Evolutionary conservation across 805 yeast genomes (phyloP).

Genomic region (Lachancea fermentati): DNA sequence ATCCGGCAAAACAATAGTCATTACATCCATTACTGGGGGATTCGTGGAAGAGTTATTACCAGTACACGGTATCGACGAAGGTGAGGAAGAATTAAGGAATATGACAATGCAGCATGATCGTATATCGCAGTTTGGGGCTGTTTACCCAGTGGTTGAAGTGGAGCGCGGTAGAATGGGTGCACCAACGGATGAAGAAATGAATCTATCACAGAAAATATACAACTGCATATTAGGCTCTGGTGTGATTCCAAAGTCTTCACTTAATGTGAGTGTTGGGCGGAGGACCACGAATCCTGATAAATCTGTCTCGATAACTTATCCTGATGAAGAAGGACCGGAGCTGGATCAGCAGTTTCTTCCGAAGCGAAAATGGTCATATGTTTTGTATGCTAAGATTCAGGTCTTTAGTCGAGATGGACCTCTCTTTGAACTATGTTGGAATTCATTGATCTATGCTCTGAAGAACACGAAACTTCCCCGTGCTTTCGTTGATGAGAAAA

Average conservation of each 20-base stretch:
- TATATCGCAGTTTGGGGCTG: conserved; percentile 34
- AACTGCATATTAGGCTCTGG: conserved; percentile 56
- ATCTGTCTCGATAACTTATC: conserved; percentile 40
- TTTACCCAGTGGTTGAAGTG: conserved; percentile 73
- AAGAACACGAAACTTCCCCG: conserved; percentile 56
- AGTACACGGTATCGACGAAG: conserved; percentile 39
- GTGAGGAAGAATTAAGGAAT: conserved; percentile 28
- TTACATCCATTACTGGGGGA: conserved; percentile 67
- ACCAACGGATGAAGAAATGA: conserved; percentile 83
- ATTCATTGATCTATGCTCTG: conserved; percentile 59
- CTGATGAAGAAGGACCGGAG: conserved; percentile 36
- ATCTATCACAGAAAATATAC: conserved; percentile 56
- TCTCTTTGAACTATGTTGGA: conserved; percentile 69
- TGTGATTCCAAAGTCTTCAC: conserved; percentile 43
- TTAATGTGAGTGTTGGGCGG: conserved; percentile 40
- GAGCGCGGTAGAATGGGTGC: conserved; percentile 72
- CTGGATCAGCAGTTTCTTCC: conserved; percentile 29
- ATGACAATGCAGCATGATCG: conserved; percentile 22
- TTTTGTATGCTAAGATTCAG: conserved; percentile 65
- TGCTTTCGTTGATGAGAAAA: conserved; percentile 61
- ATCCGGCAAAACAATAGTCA: conserved; percentile 66
- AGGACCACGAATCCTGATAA: conserved; percentile 48
- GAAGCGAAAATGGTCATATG: conserved; percentile 47
- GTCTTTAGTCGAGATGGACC: conserved; percentile 83
- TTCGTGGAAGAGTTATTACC: conserved; percentile 49